Percentiles rank a stretch among this genome's conserved stretches.
Conservation (phyloP, 2,329 filamentous ascomycete species). For the Zalaria obscura region DNA sequence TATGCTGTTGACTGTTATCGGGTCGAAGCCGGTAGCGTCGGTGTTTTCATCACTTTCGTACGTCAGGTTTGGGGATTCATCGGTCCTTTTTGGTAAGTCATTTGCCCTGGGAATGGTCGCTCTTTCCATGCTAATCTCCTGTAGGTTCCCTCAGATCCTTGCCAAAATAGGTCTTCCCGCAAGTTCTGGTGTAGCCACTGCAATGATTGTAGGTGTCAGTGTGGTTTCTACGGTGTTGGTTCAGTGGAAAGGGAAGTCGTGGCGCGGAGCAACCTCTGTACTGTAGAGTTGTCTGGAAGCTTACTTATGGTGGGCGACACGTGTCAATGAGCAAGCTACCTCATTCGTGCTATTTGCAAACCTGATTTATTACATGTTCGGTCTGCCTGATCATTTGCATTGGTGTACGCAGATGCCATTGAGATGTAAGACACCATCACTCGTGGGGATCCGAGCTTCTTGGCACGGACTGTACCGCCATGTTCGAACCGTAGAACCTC, state of each 20-base stretch:
- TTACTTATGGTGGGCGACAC: too few relatives aligned
- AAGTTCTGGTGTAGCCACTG: slow-evolving; percentile 22
- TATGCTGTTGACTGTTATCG: slow-evolving; percentile 46
- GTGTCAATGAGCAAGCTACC: too few relatives aligned
- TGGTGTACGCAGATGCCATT: too few relatives aligned
- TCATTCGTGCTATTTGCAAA: too few relatives aligned
- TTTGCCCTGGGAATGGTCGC: not conserved
- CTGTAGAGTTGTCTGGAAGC: too few relatives aligned
- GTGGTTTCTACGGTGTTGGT: slow-evolving; percentile 19
- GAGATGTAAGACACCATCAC: too few relatives aligned
- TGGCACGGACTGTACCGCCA: too few relatives aligned
- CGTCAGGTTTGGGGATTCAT: slow-evolving; percentile 41
- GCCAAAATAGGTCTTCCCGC: slow-evolving; percentile 12
- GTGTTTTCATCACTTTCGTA: slow-evolving; percentile 44
- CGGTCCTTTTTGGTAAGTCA: slow-evolving; percentile 17
- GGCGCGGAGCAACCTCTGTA: not conserved
- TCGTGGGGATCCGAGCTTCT: too few relatives aligned
- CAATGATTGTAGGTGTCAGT: slow-evolving; percentile 19
- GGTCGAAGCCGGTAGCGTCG: slow-evolving; percentile 38
- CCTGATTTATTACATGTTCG: too few relatives aligned
- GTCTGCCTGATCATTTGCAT: too few relatives aligned
- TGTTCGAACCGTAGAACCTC: too few relatives aligned
- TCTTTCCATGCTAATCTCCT: not conserved
- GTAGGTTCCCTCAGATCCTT: slow-evolving; percentile 27
- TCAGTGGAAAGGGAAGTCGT: slow-evolving; percentile 12